Conservation (phyloP, 495 filamentous ascomycete species). For the Tuber magnatum region DNA sequence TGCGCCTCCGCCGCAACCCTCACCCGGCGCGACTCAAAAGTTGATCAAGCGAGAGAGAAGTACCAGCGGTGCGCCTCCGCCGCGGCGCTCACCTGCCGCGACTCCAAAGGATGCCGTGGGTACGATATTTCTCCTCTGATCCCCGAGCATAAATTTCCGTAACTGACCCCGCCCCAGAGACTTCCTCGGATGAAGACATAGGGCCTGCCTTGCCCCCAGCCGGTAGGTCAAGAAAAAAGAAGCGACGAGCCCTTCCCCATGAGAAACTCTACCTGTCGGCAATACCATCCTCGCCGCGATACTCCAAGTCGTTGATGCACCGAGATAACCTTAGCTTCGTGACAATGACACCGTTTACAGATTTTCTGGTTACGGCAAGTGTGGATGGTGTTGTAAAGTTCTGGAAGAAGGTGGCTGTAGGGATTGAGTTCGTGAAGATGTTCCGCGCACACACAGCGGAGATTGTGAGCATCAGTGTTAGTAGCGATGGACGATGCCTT, state of each 20-base stretch:
- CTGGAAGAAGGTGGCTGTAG: slow-evolving; percentile 91
- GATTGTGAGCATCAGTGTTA: slow-evolving; percentile 72
- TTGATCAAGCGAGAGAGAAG: background rate
- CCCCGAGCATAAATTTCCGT: background rate
- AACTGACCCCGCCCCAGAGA: slow-evolving; percentile 46
- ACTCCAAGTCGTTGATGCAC: slow-evolving; percentile 98
- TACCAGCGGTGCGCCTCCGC: background rate
- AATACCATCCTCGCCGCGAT: slow-evolving; percentile 70
- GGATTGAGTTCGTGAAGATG: slow-evolving; percentile 96
- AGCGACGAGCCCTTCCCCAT: slow-evolving; percentile 80
- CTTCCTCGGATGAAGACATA: slow-evolving; percentile 88
- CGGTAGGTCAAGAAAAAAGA: slow-evolving; percentile 51
- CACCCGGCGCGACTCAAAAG: background rate
- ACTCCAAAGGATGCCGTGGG: background rate
- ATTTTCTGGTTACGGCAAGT: slow-evolving; percentile 90
- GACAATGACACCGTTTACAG: slow-evolving; percentile 78
- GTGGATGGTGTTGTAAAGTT: slow-evolving; percentile 94
- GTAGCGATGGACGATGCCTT: slow-evolving; percentile 86
- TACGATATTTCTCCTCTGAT: background rate
- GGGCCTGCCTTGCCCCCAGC: slow-evolving; percentile 74
- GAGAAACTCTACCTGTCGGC: slow-evolving; percentile 81
- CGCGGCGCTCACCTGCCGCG: background rate
- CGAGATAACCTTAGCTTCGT: slow-evolving; percentile 84
- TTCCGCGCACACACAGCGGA: slow-evolving; percentile 85
- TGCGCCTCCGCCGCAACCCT: background rate